A percentile compares a stretch with the other conserved stretches of the same genome.
These are phyloP conservation scores for Claviceps humidiphila DNA, from an alignment of 2,329 filamentous ascomycete species.

Conservation along the genomic window DNA sequence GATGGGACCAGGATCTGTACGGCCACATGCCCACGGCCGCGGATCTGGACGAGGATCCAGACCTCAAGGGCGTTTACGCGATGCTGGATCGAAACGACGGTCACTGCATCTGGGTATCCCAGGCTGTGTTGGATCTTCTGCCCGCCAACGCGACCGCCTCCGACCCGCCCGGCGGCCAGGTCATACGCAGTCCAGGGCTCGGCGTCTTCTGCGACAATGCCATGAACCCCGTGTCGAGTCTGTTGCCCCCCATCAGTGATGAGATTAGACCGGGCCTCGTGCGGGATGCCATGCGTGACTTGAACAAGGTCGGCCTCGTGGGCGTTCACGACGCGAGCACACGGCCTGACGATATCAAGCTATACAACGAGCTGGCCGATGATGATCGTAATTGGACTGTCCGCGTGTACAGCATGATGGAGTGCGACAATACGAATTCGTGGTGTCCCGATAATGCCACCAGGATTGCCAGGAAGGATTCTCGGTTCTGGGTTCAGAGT, in stretches of 20 bases:
- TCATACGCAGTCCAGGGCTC: constrained; percentile 45
- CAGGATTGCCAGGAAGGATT: constrained; percentile 29
- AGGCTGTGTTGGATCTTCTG: constrained; percentile 47
- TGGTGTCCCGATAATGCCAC: constrained; percentile 40
- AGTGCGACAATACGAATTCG: constrained; percentile 50
- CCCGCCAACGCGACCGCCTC: constrained; percentile 31
- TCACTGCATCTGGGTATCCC: constrained; percentile 58
- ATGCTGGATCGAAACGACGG: constrained; percentile 60
- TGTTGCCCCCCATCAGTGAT: constrained; percentile 43
- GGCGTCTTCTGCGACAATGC: constrained; percentile 65
- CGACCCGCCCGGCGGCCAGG: constrained; percentile 48
- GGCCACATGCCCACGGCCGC: constrained; percentile 51
- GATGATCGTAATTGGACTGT: constrained; percentile 40
- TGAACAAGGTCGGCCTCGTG: constrained; percentile 53
- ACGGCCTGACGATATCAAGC: constrained; percentile 35
- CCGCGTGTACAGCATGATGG: constrained; percentile 55
- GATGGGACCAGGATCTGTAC: constrained; percentile 57
- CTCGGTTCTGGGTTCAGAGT: constrained; percentile 43
- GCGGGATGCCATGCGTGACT: constrained; percentile 43
- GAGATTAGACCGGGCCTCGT: constrained; percentile 42
- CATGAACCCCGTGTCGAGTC: constrained; percentile 45
- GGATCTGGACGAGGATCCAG: constrained; percentile 39
- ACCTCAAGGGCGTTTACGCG: constrained; percentile 43
- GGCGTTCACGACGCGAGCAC: constrained; percentile 59
- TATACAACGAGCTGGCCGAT: constrained; percentile 39